These are phyloP conservation scores for Zopfochytrium polystomum DNA, from an alignment of 371 early-diverging fungal genomes.

Conservation along the genomic window DNA sequence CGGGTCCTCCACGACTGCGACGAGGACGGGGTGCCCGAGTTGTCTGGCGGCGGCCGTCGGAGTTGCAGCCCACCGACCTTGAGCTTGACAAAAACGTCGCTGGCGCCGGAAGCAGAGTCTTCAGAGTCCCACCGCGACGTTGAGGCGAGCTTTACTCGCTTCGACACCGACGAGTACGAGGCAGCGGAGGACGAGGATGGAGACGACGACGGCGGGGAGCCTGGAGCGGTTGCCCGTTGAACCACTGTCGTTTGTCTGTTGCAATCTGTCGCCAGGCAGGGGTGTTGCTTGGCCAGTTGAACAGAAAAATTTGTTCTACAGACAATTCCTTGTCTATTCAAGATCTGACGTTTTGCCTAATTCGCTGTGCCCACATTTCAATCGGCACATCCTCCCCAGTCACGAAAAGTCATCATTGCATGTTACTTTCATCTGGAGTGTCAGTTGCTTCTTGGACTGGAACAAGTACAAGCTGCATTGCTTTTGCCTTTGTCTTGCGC, in stretches of 20 bases:
- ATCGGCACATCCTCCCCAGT: too few species aligned
- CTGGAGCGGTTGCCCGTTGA: conserved; percentile 21
- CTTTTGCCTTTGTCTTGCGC: too few species aligned
- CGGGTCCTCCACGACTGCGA: too few species aligned
- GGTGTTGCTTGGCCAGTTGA: conserved; percentile 65
- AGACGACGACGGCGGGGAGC: conserved; percentile 10
- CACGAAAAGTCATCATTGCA: conserved; percentile 22
- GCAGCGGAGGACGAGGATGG: conserved; percentile 21
- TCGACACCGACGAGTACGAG: conserved; percentile 7
- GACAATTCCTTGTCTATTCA: too few species aligned
- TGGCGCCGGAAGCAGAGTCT: conserved; percentile 10
- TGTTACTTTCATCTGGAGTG: too few species aligned
- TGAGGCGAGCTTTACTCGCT: conserved; percentile 10
- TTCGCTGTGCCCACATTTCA: too few species aligned
- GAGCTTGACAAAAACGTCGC: not conserved
- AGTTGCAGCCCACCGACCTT: not conserved
- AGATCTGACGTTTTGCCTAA: too few species aligned
- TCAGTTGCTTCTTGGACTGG: too few species aligned
- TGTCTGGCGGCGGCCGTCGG: not conserved
- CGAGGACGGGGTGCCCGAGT: too few species aligned
- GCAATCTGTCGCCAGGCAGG: conserved; percentile 66
- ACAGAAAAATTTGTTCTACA: too few species aligned
- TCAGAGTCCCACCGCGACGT: conserved; percentile 31
- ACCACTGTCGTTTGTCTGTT: too few species aligned
- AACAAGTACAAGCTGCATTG: too few species aligned